A percentile compares a stretch with the other conserved stretches of the same genome.
phyloP scores from a whole-genome alignment of 2,329 filamentous ascomycete species.

The Nothomitra cinnamomea region DNA sequence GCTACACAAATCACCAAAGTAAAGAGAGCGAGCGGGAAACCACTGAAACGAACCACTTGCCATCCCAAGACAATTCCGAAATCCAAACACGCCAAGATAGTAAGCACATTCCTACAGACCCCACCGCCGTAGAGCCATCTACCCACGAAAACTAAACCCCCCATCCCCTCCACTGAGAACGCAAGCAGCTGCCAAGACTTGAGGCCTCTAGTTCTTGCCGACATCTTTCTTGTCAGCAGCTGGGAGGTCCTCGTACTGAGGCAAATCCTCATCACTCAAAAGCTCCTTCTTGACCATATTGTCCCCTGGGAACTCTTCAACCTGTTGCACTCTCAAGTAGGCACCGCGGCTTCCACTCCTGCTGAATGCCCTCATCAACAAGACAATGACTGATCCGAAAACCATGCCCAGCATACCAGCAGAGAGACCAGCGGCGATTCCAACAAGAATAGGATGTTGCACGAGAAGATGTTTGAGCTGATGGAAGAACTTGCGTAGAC shows the following conservation, averaged over 20 bases:
- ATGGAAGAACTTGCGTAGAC: slow-evolving; percentile 26
- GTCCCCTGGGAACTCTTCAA: slow-evolving; percentile 7
- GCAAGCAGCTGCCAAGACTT: neutral
- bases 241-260: neutral
- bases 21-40: too few species aligned
- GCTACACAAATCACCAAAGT: too few species aligned
- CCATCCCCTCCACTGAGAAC: too few species aligned
- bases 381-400: slow-evolving; percentile 43
- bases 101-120: too few species aligned
- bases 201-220: neutral
- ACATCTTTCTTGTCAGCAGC: neutral
- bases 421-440: slow-evolving; percentile 48
- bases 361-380: slow-evolving; percentile 37
- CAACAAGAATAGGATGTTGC: slow-evolving; percentile 41
- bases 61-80: too few species aligned
- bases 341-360: slow-evolving; percentile 23
- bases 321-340: slow-evolving; percentile 12
- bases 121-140: too few species aligned
- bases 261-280: slow-evolving; percentile 7
- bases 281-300: slow-evolving; percentile 5
- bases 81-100: too few species aligned
- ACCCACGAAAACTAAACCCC: too few species aligned
- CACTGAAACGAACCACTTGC: too few species aligned
- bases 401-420: slow-evolving; percentile 52
- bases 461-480: slow-evolving; percentile 44